phyloP scores from a whole-genome alignment of 2,329 filamentous ascomycete genomes.

The Phyllosticta paracitricarpa region DNA sequence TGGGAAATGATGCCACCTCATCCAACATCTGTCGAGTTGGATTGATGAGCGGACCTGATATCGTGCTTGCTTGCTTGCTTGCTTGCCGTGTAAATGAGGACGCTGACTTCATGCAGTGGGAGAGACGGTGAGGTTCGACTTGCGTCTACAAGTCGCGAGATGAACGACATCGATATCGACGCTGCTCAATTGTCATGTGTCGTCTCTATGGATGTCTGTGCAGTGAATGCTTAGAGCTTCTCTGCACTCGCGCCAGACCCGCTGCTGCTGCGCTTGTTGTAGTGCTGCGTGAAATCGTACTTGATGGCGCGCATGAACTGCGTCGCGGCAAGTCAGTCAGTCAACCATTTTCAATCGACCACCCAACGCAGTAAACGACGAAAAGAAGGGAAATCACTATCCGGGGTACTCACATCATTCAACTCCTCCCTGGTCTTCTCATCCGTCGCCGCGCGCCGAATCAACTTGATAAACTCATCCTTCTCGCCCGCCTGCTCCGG shows the following conservation, averaged over 20 bases:
- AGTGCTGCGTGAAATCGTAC: slow-evolving; percentile 28
- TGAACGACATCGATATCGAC: no score
- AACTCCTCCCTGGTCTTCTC: slow-evolving; percentile 20
- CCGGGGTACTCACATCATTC: slow-evolving; percentile 1
- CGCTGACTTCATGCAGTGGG: no score
- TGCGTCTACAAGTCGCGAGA: no score
- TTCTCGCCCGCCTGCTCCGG: slow-evolving; percentile 18
- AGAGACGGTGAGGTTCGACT: no score
- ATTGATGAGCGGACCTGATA: no score
- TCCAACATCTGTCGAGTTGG: no score
- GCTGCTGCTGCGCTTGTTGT: slow-evolving; percentile 12
- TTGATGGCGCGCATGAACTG: slow-evolving; percentile 19
- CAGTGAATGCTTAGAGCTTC: neutral
- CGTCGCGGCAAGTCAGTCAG: neutral
- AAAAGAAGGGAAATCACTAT: neutral
- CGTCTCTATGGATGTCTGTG: no score
- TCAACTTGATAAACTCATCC: slow-evolving; percentile 26
- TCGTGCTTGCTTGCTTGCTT: no score
- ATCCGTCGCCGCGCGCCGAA: slow-evolving; percentile 21
- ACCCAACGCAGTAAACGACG: neutral
- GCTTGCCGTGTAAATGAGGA: no score
- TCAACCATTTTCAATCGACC: neutral
- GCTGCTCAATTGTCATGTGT: no score
- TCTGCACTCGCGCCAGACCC: neutral
- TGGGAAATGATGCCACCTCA: no score